These are phyloP conservation scores for Lipomyces yamanashiensis DNA, from an alignment of 805 yeast genomes.

Conservation along the genomic window DNA sequence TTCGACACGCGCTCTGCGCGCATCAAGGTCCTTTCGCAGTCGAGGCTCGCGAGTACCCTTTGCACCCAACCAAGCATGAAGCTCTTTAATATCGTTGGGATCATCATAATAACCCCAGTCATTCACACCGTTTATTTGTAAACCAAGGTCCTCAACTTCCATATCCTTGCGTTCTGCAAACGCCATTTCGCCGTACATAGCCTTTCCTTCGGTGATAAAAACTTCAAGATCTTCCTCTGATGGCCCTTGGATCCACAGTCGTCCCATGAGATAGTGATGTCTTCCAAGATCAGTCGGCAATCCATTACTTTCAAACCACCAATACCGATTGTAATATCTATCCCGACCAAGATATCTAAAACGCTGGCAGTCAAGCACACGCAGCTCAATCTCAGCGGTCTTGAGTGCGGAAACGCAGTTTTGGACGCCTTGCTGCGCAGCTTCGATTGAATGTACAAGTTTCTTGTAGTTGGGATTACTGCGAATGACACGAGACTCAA, in stretches of 20 bases:
- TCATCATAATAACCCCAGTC: slow-evolving; percentile 77
- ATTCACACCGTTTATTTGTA: slow-evolving; percentile 38
- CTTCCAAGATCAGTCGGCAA: slow-evolving; percentile 46
- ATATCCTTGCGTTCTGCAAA: slow-evolving; percentile 23
- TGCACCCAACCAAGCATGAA: slow-evolving; percentile 71
- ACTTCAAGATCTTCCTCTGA: slow-evolving; percentile 52
- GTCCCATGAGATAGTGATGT: slow-evolving; percentile 77
- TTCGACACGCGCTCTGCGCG: slow-evolving; percentile 57
- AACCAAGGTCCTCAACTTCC: slow-evolving; percentile 19
- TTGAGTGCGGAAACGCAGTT: slow-evolving; percentile 55
- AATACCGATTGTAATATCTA: slow-evolving; percentile 80
- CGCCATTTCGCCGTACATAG: slow-evolving; percentile 32
- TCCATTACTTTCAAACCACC: slow-evolving; percentile 95
- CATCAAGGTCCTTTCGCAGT: slow-evolving; percentile 63
- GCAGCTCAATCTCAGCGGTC: slow-evolving; percentile 61
- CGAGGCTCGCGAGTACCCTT: slow-evolving; percentile 76
- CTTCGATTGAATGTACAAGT: slow-evolving; percentile 40
- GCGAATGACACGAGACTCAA: slow-evolving; percentile 29
- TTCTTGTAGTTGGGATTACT: slow-evolving; percentile 51
- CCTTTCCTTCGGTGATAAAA: slow-evolving; percentile 43
- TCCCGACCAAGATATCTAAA: slow-evolving; percentile 80
- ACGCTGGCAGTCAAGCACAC: slow-evolving; percentile 67
- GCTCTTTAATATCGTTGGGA: slow-evolving; percentile 58
- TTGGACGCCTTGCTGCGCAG: slow-evolving; percentile 46
- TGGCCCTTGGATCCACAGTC: slow-evolving; percentile 93